Evolutionary conservation across 2,329 filamentous ascomycete species (phyloP).

Genomic region (Trichoderma sp.): DNA sequence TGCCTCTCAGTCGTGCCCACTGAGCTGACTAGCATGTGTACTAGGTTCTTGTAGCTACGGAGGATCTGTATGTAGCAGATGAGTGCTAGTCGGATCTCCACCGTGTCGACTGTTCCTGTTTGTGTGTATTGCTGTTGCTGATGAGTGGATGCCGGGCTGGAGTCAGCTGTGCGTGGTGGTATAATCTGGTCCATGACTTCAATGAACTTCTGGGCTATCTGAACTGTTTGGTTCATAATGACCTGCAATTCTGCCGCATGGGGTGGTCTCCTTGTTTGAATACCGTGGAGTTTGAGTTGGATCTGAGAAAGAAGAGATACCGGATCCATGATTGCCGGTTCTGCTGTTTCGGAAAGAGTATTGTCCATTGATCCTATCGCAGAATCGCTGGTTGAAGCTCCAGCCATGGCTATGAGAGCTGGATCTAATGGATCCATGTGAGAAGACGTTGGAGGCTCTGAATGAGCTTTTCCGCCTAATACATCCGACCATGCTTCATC

Average conservation of each 20-base stretch:
- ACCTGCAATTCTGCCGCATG: neutral
- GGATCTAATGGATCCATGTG: neutral
- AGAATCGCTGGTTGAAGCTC: neutral
- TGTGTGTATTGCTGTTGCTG: neutral
- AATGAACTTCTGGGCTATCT: neutral
- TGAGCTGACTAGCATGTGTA: neutral
- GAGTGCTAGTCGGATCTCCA: neutral
- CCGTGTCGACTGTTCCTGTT: neutral
- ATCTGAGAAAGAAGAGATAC: neutral
- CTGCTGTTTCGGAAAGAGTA: neutral
- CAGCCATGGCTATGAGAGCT: neutral
- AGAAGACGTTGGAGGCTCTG: neutral
- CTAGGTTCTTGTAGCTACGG: neutral
- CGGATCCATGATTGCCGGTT: neutral
- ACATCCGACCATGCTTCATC: neutral
- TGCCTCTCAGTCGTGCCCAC: neutral
- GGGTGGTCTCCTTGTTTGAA: neutral
- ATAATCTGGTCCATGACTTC: neutral
- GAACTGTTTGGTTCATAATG: neutral
- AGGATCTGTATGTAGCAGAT: constrained; percentile 3
- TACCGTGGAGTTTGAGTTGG: neutral
- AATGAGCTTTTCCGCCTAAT: neutral
- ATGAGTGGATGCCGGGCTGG: neutral
- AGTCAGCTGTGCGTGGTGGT: neutral
- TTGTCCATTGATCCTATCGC: neutral